Conservation (phyloP, 169 alveolate species). For the Blepharisma undulans region DNA sequence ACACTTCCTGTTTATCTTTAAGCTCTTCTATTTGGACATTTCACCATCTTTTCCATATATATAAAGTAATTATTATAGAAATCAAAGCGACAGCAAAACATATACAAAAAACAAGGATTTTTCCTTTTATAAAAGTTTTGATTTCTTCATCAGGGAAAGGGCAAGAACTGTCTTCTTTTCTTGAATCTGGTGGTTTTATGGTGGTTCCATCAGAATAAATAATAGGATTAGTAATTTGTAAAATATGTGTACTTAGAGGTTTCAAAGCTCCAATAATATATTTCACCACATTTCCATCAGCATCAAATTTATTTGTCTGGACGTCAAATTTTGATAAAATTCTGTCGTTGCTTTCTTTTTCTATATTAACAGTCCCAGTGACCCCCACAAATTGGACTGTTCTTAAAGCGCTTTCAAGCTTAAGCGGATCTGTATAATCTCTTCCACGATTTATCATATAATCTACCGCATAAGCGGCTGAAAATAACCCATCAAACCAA, state of each 20-base stretch:
- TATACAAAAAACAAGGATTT: not conserved
- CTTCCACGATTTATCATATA: not conserved
- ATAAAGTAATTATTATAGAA: not conserved
- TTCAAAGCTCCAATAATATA: not conserved
- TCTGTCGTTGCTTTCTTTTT: not conserved
- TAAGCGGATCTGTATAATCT: not conserved
- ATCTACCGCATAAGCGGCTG: not conserved
- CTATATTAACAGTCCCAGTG: not conserved
- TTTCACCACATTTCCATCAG: not conserved
- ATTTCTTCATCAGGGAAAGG: not conserved
- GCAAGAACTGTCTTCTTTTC: not conserved
- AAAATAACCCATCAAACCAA: not conserved
- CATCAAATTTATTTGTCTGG: not conserved
- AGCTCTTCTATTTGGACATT: not conserved
- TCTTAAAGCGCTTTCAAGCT: not conserved
- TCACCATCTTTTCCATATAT: not conserved
- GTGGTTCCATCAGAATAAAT: not conserved
- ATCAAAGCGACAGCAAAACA: not conserved
- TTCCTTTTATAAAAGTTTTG: not conserved
- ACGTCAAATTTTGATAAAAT: not conserved
- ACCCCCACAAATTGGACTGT: not conserved
- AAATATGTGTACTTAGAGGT: not conserved
- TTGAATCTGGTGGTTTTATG: not conserved
- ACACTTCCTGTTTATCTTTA: not conserved
- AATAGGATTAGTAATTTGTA: not conserved